These are phyloP conservation scores for Mucuna pruriens DNA, from an alignment of 306 rosid species.

Conservation along the genomic window DNA sequence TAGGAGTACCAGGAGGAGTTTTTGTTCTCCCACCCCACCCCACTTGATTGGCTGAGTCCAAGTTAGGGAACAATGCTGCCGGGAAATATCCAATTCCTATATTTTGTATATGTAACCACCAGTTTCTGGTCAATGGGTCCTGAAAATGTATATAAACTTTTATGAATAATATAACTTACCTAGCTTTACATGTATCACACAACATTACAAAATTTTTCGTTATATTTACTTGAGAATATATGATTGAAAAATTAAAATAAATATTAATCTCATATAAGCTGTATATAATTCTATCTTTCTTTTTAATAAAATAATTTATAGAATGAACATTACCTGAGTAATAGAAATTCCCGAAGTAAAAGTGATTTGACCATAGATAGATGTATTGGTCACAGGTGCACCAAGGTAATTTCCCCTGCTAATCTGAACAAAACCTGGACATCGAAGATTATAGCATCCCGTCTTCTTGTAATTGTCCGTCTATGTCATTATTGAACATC, in stretches of 20 bases:
- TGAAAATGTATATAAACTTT: not conserved
- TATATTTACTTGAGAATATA: not conserved
- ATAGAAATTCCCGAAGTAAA: accelerated
- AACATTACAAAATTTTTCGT: not conserved
- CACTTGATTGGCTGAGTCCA: not conserved
- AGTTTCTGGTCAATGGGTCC: not conserved
- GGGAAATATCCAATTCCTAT: constrained; percentile 10
- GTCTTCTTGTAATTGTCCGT: not conserved
- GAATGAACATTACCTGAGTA: not conserved
- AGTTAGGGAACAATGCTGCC: not conserved
- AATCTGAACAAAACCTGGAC: constrained; percentile 5
- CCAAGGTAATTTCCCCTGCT: not conserved
- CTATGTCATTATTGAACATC: not conserved
- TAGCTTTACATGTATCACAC: not conserved
- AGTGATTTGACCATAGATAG: accelerated
- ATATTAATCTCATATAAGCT: not conserved
- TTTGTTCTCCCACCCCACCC: constrained; percentile 35
- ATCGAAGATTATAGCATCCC: not conserved
- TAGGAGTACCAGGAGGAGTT: not conserved
- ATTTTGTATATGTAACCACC: not conserved
- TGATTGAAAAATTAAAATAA: not conserved
- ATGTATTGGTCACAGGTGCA: not conserved
- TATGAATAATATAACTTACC: not conserved
- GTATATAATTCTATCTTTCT: not conserved
- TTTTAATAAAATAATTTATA: not conserved